These are phyloP conservation scores for Aspergillus sergii DNA, from an alignment of 2,329 filamentous ascomycete species.

Conservation along the genomic window DNA sequence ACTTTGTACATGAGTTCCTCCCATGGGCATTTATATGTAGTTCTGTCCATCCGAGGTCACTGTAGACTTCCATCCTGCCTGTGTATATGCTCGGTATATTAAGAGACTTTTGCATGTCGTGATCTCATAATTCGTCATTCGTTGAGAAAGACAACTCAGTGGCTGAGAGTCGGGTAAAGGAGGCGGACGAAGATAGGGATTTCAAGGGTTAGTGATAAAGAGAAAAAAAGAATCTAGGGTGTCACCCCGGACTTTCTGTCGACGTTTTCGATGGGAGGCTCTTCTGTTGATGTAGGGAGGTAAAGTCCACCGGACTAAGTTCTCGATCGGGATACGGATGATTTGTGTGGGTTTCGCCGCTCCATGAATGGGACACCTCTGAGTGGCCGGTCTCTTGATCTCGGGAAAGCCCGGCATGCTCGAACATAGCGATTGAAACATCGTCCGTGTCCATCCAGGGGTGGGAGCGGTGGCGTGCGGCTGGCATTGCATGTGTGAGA, in stretches of 20 bases:
- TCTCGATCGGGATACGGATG: slow-evolving; percentile 18
- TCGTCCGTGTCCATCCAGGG: slow-evolving; percentile 40
- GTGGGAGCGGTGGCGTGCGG: slow-evolving; percentile 23
- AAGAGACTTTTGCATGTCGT: slow-evolving; percentile 13
- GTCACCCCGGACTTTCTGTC: slow-evolving; percentile 6
- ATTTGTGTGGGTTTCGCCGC: slow-evolving; percentile 31
- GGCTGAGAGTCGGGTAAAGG: neutral
- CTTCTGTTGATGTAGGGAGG: slow-evolving; percentile 13
- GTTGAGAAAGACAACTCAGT: slow-evolving; percentile 2
- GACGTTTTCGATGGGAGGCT: neutral
- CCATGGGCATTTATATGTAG: neutral
- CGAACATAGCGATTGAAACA: slow-evolving; percentile 43
- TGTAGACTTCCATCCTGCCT: neutral
- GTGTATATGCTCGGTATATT: slow-evolving; percentile 22
- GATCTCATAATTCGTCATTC: slow-evolving; percentile 18
- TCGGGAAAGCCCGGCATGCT: slow-evolving; percentile 24
- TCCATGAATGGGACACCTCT: slow-evolving; percentile 32
- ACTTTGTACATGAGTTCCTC: neutral
- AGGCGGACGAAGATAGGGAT: neutral
- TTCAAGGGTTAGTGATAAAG: neutral
- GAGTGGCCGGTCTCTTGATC: slow-evolving; percentile 26
- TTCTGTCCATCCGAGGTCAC: neutral
- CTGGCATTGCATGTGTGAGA: slow-evolving; percentile 40
- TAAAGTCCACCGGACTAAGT: slow-evolving; percentile 27
- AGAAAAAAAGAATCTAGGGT: neutral